A percentile compares a stretch with the other conserved stretches of the same genome.
These are phyloP conservation scores for Gigaspora rosea DNA, from an alignment of 192 early-diverging fungal genomes.

Conservation along the genomic window DNA sequence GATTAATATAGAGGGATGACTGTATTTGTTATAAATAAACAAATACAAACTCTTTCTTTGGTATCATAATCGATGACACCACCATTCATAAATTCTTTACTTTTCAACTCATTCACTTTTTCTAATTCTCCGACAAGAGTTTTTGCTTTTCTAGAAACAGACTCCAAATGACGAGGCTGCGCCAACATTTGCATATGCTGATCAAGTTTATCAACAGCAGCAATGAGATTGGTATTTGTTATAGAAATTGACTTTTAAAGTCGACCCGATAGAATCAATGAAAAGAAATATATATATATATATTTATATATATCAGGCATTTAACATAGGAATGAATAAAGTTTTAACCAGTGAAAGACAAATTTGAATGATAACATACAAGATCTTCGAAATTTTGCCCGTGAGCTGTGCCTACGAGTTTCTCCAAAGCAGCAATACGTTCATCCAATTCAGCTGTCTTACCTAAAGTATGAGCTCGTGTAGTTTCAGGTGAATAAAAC, in stretches of 20 bases:
- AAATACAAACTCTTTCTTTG: slow-evolving; percentile 42
- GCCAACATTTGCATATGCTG: slow-evolving; percentile 67
- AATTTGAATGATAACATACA: slow-evolving; percentile 34
- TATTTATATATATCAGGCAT: too few relatives aligned
- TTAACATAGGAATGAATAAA: too few relatives aligned
- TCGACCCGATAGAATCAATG: background rate
- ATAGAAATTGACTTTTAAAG: slow-evolving; percentile 37
- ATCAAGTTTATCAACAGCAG: slow-evolving; percentile 66
- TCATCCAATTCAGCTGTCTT: slow-evolving; percentile 67
- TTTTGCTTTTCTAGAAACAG: slow-evolving; percentile 62
- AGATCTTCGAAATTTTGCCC: slow-evolving; percentile 58
- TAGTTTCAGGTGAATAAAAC: slow-evolving; percentile 67
- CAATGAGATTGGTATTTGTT: slow-evolving; percentile 47
- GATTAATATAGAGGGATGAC: background rate
- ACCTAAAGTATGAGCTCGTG: slow-evolving; percentile 52
- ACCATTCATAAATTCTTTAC: slow-evolving; percentile 43
- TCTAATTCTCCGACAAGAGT: slow-evolving; percentile 65
- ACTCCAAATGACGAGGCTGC: slow-evolving; percentile 74
- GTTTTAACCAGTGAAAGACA: background rate
- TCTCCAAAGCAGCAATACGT: slow-evolving; percentile 69
- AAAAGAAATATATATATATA: background rate
- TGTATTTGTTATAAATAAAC: background rate
- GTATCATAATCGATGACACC: slow-evolving; percentile 44
- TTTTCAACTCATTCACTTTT: slow-evolving; percentile 66
- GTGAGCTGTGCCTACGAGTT: slow-evolving; percentile 64